phyloP scores from a whole-genome alignment of 176 grass and related monocot species.

The Aegilops longissima region DNA sequence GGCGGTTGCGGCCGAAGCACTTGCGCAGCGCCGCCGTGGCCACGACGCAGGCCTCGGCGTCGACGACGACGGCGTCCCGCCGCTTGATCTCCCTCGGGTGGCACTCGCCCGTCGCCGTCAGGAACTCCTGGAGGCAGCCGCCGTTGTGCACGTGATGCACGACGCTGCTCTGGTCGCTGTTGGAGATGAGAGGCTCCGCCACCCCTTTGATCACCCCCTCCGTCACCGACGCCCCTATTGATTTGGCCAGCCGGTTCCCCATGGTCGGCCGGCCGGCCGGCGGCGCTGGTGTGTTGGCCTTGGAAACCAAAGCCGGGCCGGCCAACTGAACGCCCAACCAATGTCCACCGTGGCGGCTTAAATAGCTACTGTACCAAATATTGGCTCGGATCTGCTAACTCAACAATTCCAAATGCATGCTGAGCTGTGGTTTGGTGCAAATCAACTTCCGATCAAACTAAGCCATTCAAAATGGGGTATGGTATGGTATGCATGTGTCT shows the following conservation, averaged over 20 bases:
- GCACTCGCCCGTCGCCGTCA: not conserved
- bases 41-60: not conserved
- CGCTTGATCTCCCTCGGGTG: not conserved
- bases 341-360: not conserved
- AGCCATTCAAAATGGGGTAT: too few species aligned
- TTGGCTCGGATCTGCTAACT: not conserved
- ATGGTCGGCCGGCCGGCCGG: not conserved
- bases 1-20: not conserved
- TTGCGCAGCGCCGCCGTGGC: not conserved
- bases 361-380: not conserved
- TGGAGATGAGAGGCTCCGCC: not conserved
- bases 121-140: not conserved
- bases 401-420: not conserved
- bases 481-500: too few species aligned
- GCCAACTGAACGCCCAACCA: not conserved
- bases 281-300: not conserved
- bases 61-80: too few species aligned
- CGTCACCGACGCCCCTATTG: not conserved
- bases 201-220: not conserved
- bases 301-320: not conserved
- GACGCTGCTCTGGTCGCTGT: not conserved
- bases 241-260: not conserved
- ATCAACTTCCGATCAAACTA: not conserved
- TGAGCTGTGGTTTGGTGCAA: not conserved
- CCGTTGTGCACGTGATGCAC: not conserved